A percentile compares a stretch with the other conserved stretches of the same genome.
Conservation (phyloP, 306 rosid species). For the Pterocarpus macrocarpus region DNA sequence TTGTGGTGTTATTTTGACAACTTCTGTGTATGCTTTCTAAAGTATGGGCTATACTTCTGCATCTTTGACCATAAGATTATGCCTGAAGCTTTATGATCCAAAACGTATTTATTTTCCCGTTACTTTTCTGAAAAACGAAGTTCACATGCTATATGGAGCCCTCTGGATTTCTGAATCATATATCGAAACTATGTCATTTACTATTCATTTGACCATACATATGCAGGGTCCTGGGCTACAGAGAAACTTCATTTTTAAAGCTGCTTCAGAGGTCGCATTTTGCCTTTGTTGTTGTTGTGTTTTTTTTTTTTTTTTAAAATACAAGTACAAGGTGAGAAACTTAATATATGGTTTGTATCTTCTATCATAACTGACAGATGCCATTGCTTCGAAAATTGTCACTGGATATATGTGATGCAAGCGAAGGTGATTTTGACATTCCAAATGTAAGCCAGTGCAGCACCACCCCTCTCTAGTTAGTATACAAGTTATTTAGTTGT, state of each 20-base stretch:
- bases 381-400: constrained; percentile 78
- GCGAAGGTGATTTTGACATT: constrained; percentile 74
- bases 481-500: constrained; percentile 24
- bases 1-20: background rate
- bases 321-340: constrained; percentile 29
- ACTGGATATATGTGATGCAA: constrained; percentile 83
- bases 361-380: constrained; percentile 56
- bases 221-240: constrained; percentile 76
- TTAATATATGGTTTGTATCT: constrained; percentile 20
- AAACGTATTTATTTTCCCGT: background rate
- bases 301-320: constrained; percentile 9
- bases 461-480: constrained; percentile 6
- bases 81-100: constrained; percentile 1
- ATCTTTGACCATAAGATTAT: constrained; percentile 10
- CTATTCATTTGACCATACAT: constrained; percentile 8
- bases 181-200: constrained; percentile 26
- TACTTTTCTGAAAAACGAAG: background rate
- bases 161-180: constrained; percentile 19
- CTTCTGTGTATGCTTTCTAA: background rate
- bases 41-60: background rate
- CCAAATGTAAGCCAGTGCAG: constrained; percentile 67
- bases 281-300: background rate
- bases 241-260: constrained; percentile 64
- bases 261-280: constrained; percentile 70
- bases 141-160: constrained; percentile 1